These are phyloP conservation scores for Fusarium pseudograminearum DNA, from an alignment of 2,329 filamentous ascomycete genomes.

Conservation along the genomic window DNA sequence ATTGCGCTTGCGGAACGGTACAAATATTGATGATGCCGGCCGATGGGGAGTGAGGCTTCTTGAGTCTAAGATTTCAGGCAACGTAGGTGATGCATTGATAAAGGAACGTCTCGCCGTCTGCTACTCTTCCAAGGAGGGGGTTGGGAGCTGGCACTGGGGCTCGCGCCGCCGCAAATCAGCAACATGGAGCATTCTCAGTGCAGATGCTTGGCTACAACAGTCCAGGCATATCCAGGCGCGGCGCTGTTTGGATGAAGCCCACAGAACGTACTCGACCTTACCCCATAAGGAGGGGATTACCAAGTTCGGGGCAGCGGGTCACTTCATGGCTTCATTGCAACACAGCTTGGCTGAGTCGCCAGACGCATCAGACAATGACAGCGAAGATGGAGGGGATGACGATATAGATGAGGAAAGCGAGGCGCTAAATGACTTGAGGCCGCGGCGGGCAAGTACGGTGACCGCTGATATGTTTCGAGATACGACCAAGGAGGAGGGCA, in stretches of 20 bases:
- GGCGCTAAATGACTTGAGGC: slow-evolving; percentile 63
- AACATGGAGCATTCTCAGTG: slow-evolving; percentile 86
- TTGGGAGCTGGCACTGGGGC: slow-evolving; percentile 76
- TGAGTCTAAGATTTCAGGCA: slow-evolving; percentile 80
- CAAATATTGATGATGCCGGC: slow-evolving; percentile 86
- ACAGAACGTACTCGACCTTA: slow-evolving; percentile 64
- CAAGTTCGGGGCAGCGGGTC: slow-evolving; percentile 63
- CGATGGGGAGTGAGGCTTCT: slow-evolving; percentile 85
- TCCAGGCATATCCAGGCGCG: slow-evolving; percentile 83
- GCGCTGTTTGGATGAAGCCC: slow-evolving; percentile 78
- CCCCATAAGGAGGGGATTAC: slow-evolving; percentile 64
- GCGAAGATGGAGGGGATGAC: slow-evolving; percentile 60
- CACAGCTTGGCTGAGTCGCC: slow-evolving; percentile 62
- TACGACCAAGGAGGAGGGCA: slow-evolving; percentile 38
- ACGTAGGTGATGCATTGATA: slow-evolving; percentile 82
- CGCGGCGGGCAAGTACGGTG: slow-evolving; percentile 68
- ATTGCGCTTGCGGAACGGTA: slow-evolving; percentile 81
- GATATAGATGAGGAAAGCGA: slow-evolving; percentile 67
- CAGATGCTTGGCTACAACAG: slow-evolving; percentile 84
- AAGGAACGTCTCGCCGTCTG: slow-evolving; percentile 88
- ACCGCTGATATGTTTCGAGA: slow-evolving; percentile 61
- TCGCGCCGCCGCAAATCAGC: slow-evolving; percentile 85
- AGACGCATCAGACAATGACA: slow-evolving; percentile 49
- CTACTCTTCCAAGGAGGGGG: slow-evolving; percentile 79
- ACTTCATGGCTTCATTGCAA: slow-evolving; percentile 66